Base-by-base conservation (phyloP, 2,329 filamentous ascomycete species). In the Diaporthe sp. region DNA sequence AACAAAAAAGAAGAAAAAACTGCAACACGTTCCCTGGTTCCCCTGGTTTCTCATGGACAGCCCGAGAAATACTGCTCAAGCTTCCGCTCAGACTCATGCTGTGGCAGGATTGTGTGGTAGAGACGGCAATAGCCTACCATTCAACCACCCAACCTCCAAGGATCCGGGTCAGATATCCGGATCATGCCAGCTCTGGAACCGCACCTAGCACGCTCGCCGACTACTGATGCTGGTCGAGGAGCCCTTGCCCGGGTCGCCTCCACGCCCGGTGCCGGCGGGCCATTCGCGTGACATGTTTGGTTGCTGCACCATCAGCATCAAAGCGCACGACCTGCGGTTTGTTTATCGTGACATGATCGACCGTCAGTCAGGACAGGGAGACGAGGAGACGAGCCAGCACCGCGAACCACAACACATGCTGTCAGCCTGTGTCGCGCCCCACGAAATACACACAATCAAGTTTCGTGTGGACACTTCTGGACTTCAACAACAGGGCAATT, bases 341-440 rank as follows among this genome's bases (percentile, higher is more conserved):
- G 64, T 67, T 67, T 67, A 67, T 67, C 30, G 64, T 67, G 45
- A 30, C 64, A 67, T 52, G 64, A 67, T 67, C 64, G 64, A 40
- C 64, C 45, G 61, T 52, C 45, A 67, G 42, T 28, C 58, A 42
- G 61, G 33, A 38, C 64, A 28, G 35, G 45, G 45, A 38, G 8
- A 40, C 33, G 7, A n/a, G 17, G 30, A 58, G 19, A 58, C 33
- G 38, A 58, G 35, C 40, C 8, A 33, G 25, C 17, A 25, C 25
- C 25, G 38, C 58, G 25, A 30, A 45, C 40, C 58, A 28, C 25
- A 33, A 30, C 10, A 3, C 35, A 57, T 12, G 45, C 3, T 15
- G 12, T 22, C 19, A 19, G 19, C 50, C 22, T 52, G 52, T 17
- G 30, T 54, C 52, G 52, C 52, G 17, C 42, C 6, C 2, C 25